Conservation (phyloP, 768 basidiomycete genomes). For the Termitomyces sp. region DNA sequence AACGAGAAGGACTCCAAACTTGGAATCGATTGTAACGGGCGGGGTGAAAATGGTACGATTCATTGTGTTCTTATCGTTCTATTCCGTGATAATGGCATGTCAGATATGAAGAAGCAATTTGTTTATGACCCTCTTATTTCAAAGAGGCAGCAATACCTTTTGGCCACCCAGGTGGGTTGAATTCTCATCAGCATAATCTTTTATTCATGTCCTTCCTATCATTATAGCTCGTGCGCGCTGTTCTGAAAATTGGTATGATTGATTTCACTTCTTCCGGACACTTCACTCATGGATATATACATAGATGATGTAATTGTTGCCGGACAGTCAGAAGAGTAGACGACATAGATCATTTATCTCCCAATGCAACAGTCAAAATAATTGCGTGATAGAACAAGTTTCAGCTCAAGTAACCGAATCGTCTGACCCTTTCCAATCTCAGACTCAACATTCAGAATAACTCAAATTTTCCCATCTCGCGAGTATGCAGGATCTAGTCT, state of each 20-base stretch:
- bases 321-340: slow-evolving; percentile 15
- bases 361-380: background rate
- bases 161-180: slow-evolving; percentile 83
- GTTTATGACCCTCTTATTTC: slow-evolving; percentile 97
- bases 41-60: slow-evolving; percentile 75
- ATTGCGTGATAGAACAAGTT: background rate
- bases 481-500: background rate
- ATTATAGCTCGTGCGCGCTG: slow-evolving; percentile 70
- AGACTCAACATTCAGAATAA: background rate
- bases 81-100: background rate
- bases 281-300: background rate
- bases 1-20: slow-evolving; percentile 77
- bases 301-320: slow-evolving; percentile 15
- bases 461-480: background rate
- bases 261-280: background rate
- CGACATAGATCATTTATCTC: background rate
- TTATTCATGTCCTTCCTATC: background rate
- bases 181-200: background rate
- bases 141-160: slow-evolving; percentile 92
- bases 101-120: slow-evolving; percentile 97
- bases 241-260: slow-evolving; percentile 77
- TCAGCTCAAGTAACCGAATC: background rate
- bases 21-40: slow-evolving; percentile 89
- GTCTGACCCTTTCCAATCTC: background rate
- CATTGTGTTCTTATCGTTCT: background rate